These are phyloP conservation scores for Cystobasidium tubakii DNA, from an alignment of 768 basidiomycete species.

Conservation along the genomic window DNA sequence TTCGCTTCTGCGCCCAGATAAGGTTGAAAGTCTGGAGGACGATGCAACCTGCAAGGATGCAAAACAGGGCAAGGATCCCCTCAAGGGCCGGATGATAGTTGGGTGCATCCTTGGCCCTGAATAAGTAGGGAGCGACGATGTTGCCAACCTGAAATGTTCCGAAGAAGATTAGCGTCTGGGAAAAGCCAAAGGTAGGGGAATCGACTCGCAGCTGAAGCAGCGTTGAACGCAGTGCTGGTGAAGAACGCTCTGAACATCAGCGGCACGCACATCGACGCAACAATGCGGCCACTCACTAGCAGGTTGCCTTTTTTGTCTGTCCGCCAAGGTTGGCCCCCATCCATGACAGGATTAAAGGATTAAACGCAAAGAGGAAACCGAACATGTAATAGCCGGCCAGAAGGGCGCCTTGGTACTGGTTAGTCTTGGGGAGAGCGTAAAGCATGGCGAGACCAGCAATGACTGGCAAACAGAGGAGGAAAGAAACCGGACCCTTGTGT, in stretches of 20 bases:
- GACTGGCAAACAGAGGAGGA: slow-evolving; percentile 41
- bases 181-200: too few species aligned
- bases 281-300: background rate
- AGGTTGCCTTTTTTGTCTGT: slow-evolving; percentile 13
- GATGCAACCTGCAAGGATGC: background rate
- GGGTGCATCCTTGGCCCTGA: slow-evolving; percentile 46
- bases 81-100: background rate
- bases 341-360: slow-evolving; percentile 49
- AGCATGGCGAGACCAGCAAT: slow-evolving; percentile 46
- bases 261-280: background rate
- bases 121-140: slow-evolving; percentile 48
- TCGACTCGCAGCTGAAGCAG: slow-evolving; percentile 30
- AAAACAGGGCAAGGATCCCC: background rate
- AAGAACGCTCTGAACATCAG: background rate
- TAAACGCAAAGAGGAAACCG: slow-evolving; percentile 44
- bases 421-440: slow-evolving; percentile 39
- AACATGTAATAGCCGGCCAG: slow-evolving; percentile 46
- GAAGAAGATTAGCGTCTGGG: too few species aligned
- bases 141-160: slow-evolving; percentile 42
- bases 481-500: slow-evolving; percentile 43
- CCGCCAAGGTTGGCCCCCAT: slow-evolving; percentile 48
- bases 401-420: slow-evolving; percentile 41
- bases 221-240: slow-evolving; percentile 42
- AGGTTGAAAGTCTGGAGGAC: slow-evolving; percentile 14
- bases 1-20: background rate